phyloP scores from a whole-genome alignment of 495 filamentous ascomycete genomes.

The Astrothelium subdiscretum region DNA sequence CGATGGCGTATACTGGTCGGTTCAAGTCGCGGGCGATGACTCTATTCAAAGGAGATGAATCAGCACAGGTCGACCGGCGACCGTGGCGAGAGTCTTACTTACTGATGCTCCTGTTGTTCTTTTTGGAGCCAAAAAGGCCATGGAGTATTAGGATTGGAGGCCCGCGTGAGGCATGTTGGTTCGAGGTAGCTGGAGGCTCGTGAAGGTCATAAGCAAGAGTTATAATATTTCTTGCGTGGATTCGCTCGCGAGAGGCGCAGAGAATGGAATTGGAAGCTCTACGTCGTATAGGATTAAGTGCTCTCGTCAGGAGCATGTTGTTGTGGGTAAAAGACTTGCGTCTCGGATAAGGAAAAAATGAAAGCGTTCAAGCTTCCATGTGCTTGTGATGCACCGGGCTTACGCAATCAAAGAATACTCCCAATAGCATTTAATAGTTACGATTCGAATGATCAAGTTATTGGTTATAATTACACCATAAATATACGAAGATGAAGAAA shows the following conservation, averaged over 20 bases:
- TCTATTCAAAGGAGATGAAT: constrained; percentile 35
- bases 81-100: constrained; percentile 51
- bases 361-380: no score
- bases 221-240: constrained; percentile 12
- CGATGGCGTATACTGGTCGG: constrained; percentile 71
- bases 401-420: no score
- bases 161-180: constrained; percentile 15
- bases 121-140: constrained; percentile 90
- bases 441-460: no score
- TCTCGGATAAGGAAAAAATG: no score
- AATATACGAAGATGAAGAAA: no score
- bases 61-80: constrained; percentile 4
- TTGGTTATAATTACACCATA: no score
- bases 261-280: neutral
- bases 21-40: constrained; percentile 71
- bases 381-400: no score
- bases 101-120: constrained; percentile 92
- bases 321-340: neutral
- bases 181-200: constrained; percentile 27
- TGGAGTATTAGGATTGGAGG: constrained; percentile 88
- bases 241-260: neutral
- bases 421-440: no score
- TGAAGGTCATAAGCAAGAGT: constrained; percentile 49
- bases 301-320: neutral
- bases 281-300: neutral